Evolutionary conservation across 495 filamentous ascomycete species (phyloP).

Genomic region (Xylaria sp.): DNA sequence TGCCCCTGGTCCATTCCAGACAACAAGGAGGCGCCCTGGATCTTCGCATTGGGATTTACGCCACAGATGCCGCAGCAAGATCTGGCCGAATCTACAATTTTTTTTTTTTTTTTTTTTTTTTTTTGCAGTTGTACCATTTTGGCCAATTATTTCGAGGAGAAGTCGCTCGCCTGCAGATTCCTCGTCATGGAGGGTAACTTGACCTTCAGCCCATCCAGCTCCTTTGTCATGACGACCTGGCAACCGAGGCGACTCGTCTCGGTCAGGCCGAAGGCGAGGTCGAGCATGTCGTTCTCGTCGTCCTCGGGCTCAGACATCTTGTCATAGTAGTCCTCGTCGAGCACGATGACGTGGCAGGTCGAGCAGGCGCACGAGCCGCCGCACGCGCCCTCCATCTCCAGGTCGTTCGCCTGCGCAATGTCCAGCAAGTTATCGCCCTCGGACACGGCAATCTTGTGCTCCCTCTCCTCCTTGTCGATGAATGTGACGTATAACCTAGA

Average conservation of each 20-base stretch:
- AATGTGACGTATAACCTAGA: conserved; percentile 86
- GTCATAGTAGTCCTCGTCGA: conserved; percentile 83
- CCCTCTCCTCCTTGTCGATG: conserved; percentile 87
- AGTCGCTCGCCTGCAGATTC: conserved; percentile 95
- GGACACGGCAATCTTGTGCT: conserved; percentile 77
- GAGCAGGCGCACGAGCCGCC: conserved; percentile 96
- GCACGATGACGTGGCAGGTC: conserved; percentile 95
- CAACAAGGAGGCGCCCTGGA: neutral
- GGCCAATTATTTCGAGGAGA: conserved; percentile 57
- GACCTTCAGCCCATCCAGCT: conserved; percentile 85
- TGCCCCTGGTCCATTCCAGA: conserved; percentile 30
- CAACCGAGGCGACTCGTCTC: conserved; percentile 97
- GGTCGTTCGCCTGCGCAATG: conserved; percentile 90
- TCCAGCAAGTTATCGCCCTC: conserved; percentile 92
- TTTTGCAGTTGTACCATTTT: neutral
- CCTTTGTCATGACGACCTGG: conserved; percentile 89
- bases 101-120: neutral
- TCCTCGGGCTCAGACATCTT: conserved; percentile 91
- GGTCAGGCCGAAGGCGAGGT: conserved; percentile 92
- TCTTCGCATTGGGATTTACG: neutral
- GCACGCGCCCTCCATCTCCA: conserved; percentile 99
- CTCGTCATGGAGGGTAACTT: conserved; percentile 90
- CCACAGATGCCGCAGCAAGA: neutral
- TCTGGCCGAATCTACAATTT: conserved; percentile 9
- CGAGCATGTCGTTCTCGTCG: conserved; percentile 99